Base-by-base conservation (phyloP, 169 alveolate genomes). In the Plasmodium chabaudi region DNA sequence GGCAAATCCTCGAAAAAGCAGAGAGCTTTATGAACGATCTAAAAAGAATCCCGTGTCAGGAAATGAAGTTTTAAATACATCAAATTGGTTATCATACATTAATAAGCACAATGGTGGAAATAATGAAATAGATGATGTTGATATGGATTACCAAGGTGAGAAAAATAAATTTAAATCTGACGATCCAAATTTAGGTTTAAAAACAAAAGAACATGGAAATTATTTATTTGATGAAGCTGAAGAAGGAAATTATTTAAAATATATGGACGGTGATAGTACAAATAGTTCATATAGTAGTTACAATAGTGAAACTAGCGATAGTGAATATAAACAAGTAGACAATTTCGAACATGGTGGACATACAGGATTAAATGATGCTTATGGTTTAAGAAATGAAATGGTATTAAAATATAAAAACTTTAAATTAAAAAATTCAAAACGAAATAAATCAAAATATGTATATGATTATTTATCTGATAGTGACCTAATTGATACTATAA, bases 401-500 rank as follows among this genome's bases (percentile, higher is more conserved):
- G 1, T 7, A 13, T 15, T 47, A 34, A 19, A 44, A 55, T 15
- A 2, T 27, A 39, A 51, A 15, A 12, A 15, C 3, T 12, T 51
- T 7, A 51, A 51, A 15, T 12, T 13, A 3, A 51, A 51, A 15
- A 51, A 51, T 15, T 55, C 90, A 13, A 59, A 68, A 10, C 65
- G 39, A 27, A 57, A 69, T 15, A 42, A 57, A 46, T 46, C 72
- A 2, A 86, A 86, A 51, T 86, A 86, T 23, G 71, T 86, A 12
- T 86, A 86, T 70, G 91, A 86, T 60, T 86, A 56, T 9, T 53
- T 86, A 34, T 86, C 91, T 0, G 87, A 86, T 70, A 53, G 15
- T 21, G 91, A 86, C 59, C 1, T 86, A 3, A 70, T 86, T 15
- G 91, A 86, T 9, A 86, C 91, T 12, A 86, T 86, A 42, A 86